Evolutionary conservation across 805 yeast genomes (phyloP).

Genomic region (Candida ovalis): DNA sequence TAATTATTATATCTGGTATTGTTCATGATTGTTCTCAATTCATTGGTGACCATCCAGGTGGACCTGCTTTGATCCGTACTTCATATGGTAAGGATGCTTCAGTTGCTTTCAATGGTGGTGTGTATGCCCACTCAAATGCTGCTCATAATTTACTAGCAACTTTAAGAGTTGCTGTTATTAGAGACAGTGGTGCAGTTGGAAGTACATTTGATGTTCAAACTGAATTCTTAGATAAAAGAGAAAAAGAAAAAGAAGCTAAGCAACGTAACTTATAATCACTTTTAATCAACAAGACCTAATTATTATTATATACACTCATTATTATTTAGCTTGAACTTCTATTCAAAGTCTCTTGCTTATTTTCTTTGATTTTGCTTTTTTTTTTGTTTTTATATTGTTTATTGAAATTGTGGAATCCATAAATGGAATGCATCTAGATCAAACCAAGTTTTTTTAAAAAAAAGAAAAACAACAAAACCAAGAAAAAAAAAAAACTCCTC

Average conservation of each 20-base stretch:
- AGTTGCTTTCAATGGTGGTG: conserved; percentile 82
- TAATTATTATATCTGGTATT: conserved; percentile 71
- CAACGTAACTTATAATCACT: neutral
- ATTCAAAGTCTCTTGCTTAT: neutral
- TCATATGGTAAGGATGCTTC: conserved; percentile 81
- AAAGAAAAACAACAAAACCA: neutral
- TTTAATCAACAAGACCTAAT: neutral
- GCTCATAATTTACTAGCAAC: conserved; percentile 80
- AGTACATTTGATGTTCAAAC: conserved; percentile 51
- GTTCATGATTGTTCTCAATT: conserved; percentile 72
- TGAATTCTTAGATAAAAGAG: conserved; percentile 23
- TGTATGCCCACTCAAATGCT: conserved; percentile 80
- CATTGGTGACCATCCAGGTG: conserved; percentile 81
- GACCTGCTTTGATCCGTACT: conserved; percentile 65
- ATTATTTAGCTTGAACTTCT: neutral
- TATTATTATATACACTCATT: neutral
- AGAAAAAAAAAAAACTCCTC: neutral
- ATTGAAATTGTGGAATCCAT: neutral
- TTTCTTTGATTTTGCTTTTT: neutral
- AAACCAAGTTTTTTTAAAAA: too few species aligned
- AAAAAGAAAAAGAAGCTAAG: conserved; percentile 1
- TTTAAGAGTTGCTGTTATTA: conserved; percentile 76
- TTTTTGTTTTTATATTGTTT: neutral
- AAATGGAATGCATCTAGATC: too few species aligned
- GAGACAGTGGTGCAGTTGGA: conserved; percentile 58